Percentiles rank a stretch among this genome's conserved stretches.
Evolutionary conservation across 495 filamentous ascomycete genomes (phyloP).

Genomic region (Tuber umbilicatum): DNA sequence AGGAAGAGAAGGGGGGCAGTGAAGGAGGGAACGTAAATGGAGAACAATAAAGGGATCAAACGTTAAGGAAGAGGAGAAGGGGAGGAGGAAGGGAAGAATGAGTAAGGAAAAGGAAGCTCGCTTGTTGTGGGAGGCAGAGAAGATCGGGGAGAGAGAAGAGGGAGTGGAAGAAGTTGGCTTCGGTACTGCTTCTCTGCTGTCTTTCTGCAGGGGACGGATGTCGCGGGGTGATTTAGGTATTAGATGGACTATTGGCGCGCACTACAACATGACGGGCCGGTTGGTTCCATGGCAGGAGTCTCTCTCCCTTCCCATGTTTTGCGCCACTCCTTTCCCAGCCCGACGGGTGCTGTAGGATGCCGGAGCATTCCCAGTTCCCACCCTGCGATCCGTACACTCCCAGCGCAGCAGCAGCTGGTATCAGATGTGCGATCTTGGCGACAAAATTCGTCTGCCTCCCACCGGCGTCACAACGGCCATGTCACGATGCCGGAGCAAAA

Average conservation of each 20-base stretch:
- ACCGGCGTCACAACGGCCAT: too few relatives aligned
- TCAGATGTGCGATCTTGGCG: neutral
- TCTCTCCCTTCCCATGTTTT: neutral
- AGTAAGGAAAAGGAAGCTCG: constrained; percentile 2
- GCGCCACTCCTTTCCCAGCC: neutral
- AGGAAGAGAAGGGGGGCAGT: neutral
- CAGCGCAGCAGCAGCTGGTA: neutral
- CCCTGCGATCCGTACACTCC: neutral
- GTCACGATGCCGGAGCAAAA: too few relatives aligned
- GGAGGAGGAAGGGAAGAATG: neutral
- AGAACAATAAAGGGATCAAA: neutral
- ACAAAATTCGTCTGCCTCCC: too few relatives aligned
- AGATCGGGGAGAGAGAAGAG: neutral
- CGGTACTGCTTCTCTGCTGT: neutral
- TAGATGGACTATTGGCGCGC: neutral
- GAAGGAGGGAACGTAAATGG: neutral
- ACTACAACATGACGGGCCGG: neutral
- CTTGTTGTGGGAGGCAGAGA: neutral
- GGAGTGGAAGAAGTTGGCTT: neutral
- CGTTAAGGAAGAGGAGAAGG: neutral
- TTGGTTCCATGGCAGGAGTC: neutral
- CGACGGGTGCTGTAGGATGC: neutral
- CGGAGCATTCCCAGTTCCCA: neutral
- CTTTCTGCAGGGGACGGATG: neutral
- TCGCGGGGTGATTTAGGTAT: neutral